phyloP scores from a whole-genome alignment of 2,329 filamentous ascomycete genomes.

The Trichocomaceae sp. region DNA sequence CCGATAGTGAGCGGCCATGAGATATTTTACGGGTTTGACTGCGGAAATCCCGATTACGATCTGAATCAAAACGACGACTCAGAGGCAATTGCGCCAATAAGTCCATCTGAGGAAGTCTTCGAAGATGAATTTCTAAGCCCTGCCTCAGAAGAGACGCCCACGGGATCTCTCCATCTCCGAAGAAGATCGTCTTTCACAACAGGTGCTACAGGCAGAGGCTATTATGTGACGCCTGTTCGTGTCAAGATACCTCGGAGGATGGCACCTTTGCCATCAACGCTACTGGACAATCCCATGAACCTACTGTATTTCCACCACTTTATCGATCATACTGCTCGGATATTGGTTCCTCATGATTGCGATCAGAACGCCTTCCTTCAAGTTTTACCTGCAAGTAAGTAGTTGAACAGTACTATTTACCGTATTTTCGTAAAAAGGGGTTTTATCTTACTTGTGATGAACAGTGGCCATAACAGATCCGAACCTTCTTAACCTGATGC shows the following conservation, averaged over 20 bases:
- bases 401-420: neutral
- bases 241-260: constrained; percentile 56
- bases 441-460: constrained; percentile 42
- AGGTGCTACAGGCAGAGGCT: constrained; percentile 54
- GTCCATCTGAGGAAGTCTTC: constrained; percentile 31
- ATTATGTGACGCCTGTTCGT: constrained; percentile 63
- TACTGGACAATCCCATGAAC: constrained; percentile 72
- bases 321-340: constrained; percentile 70
- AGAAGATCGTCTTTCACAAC: constrained; percentile 46
- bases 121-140: constrained; percentile 6
- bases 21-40: constrained; percentile 60
- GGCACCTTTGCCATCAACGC: constrained; percentile 49
- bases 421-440: no score
- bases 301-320: constrained; percentile 68
- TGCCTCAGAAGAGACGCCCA: constrained; percentile 6
- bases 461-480: constrained; percentile 38
- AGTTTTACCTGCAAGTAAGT: constrained; percentile 56
- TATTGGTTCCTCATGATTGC: constrained; percentile 57
- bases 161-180: constrained; percentile 9
- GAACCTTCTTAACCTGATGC: constrained; percentile 67
- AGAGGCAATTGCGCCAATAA: constrained; percentile 53
- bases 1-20: constrained; percentile 21
- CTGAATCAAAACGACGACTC: constrained; percentile 64
- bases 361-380: constrained; percentile 54
- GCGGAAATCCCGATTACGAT: constrained; percentile 63